These are phyloP conservation scores for Lumnitzera racemosa DNA, from an alignment of 345 rosid genomes.

Conservation along the genomic window DNA sequence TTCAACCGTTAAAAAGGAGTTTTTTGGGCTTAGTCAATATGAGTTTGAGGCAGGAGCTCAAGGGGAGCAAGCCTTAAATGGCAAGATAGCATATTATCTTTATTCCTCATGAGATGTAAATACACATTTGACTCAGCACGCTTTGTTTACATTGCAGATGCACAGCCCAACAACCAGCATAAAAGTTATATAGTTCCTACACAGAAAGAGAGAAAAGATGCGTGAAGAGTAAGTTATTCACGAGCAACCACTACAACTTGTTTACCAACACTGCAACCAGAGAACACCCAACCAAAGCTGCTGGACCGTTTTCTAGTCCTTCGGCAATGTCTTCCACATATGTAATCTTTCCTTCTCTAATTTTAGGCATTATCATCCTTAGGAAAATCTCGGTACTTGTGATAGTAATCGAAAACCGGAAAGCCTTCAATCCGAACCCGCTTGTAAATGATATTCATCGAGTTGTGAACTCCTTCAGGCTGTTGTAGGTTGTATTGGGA, in stretches of 20 bases:
- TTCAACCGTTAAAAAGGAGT: too few relatives aligned
- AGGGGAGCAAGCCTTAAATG: too few relatives aligned
- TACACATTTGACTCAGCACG: too few relatives aligned
- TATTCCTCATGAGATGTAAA: too few relatives aligned
- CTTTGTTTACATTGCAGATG: constrained; percentile 7
- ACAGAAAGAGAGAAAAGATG: not conserved
- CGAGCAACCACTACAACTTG: constrained; percentile 23
- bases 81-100: too few relatives aligned
- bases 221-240: constrained; percentile 7
- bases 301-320: constrained; percentile 22
- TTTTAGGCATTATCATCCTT: constrained; percentile 15
- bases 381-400: constrained; percentile 19
- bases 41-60: too few relatives aligned
- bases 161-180: constrained; percentile 4
- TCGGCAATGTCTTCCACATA: constrained; percentile 21
- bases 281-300: constrained; percentile 20
- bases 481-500: constrained; percentile 22
- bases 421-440: constrained; percentile 27
- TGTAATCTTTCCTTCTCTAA: constrained; percentile 18
- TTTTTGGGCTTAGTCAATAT: too few relatives aligned
- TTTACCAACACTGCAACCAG: constrained; percentile 23
- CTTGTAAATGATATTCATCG: constrained; percentile 8
- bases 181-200: not conserved
- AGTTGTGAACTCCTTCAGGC: constrained; percentile 24
- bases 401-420: constrained; percentile 10